Conservation (phyloP, 2,329 filamentous ascomycete species). For the Coleophoma cylindrospora region DNA sequence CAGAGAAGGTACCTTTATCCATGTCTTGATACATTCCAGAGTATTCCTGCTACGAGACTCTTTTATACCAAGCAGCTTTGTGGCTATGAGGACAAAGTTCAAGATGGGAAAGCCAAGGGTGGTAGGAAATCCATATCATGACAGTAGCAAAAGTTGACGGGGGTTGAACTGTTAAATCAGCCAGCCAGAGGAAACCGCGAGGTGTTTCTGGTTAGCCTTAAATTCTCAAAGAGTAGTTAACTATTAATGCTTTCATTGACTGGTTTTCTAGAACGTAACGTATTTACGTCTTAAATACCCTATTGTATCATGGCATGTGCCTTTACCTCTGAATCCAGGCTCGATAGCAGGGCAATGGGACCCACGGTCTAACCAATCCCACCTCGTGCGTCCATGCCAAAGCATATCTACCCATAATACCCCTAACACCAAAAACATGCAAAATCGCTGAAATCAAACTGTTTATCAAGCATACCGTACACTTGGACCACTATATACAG, state of each 20-base stretch:
- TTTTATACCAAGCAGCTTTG: constrained; percentile 52
- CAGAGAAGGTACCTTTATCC: background rate
- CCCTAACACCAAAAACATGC: background rate
- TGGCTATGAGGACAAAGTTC: constrained; percentile 37
- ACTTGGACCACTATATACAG: constrained; percentile 9
- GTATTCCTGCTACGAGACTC: constrained; percentile 48
- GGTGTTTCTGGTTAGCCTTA: too few relatives aligned
- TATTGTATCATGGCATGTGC: too few relatives aligned
- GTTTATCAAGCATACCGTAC: constrained; percentile 11
- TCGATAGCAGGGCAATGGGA: too few relatives aligned
- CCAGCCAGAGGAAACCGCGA: too few relatives aligned
- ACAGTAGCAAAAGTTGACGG: background rate
- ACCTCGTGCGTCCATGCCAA: background rate
- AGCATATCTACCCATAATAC: background rate
- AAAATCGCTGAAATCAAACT: background rate
- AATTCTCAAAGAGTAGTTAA: too few relatives aligned
- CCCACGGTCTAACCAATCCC: too few relatives aligned
- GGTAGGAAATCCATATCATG: background rate
- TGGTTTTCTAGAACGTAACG: too few relatives aligned
- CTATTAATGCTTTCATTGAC: too few relatives aligned
- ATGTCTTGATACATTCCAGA: constrained; percentile 32
- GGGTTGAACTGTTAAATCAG: background rate
- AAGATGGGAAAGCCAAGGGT: constrained; percentile 2
- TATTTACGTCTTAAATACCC: too few relatives aligned
- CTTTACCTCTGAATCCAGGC: too few relatives aligned